phyloP scores from a whole-genome alignment of 352 stramenopile species.

The Pythium dissimile region DNA sequence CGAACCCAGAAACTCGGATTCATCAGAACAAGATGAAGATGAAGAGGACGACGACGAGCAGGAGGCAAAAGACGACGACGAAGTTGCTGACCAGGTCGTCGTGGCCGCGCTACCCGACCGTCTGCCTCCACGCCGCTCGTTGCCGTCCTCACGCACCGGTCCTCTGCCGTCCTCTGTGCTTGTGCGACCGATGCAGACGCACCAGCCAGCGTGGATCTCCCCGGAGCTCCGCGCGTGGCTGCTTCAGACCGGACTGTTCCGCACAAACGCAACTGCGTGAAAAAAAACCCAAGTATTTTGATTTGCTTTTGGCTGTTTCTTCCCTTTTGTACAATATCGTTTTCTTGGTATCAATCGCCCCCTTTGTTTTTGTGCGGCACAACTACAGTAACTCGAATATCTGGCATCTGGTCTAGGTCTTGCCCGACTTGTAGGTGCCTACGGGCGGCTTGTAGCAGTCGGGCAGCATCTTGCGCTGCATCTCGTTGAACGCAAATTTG shows the following conservation, averaged over 20 bases:
- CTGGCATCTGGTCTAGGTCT: conserved; percentile 57
- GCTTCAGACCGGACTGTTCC: conserved; percentile 43
- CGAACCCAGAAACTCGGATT: background rate
- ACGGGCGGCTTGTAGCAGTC: conserved; percentile 81
- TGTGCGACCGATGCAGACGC: conserved; percentile 14
- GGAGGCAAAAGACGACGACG: conserved; percentile 4
- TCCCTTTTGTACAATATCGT: too few relatives aligned
- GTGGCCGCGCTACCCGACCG: conserved; percentile 10
- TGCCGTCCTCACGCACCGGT: background rate
- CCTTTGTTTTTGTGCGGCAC: too few relatives aligned
- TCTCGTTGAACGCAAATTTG: conserved; percentile 87
- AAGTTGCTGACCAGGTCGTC: too few relatives aligned
- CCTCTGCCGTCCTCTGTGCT: background rate
- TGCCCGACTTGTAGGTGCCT: conserved; percentile 83
- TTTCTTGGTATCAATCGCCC: too few relatives aligned
- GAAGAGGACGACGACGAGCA: background rate
- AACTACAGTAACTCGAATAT: too few relatives aligned
- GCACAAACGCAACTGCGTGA: conserved; percentile 16
- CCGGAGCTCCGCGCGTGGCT: conserved; percentile 51
- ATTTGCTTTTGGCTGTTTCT: too few relatives aligned
- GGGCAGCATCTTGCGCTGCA: conserved; percentile 83
- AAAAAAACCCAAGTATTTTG: background rate
- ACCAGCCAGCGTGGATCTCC: conserved; percentile 63
- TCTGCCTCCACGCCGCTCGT: background rate
- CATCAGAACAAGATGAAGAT: background rate